A percentile compares a stretch with the other conserved stretches of the same genome.
Conservation (phyloP, 2,329 filamentous ascomycete genomes). For the Dothiorella sarmentorum region DNA sequence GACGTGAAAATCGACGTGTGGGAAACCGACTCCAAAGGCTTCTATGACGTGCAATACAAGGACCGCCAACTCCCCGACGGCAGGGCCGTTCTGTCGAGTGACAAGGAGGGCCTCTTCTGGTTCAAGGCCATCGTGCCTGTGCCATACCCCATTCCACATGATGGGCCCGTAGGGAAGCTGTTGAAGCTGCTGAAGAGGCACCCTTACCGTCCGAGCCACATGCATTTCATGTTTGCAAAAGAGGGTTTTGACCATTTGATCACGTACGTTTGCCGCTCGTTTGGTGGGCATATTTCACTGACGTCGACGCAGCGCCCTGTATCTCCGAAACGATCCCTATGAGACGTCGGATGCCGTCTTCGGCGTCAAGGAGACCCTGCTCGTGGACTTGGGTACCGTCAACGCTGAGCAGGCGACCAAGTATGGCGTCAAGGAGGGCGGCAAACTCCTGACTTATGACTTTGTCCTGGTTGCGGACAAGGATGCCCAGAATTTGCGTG, state of each 20-base stretch:
- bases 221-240: conserved; percentile 90
- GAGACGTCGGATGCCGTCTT: conserved; percentile 83
- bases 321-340: conserved; percentile 74
- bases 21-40: conserved; percentile 78
- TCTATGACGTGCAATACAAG: conserved; percentile 77
- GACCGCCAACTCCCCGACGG: conserved; percentile 62
- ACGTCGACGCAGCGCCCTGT: conserved; percentile 60
- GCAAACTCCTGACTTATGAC: conserved; percentile 64
- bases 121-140: conserved; percentile 83
- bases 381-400: conserved; percentile 61
- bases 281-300: background rate
- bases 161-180: conserved; percentile 71
- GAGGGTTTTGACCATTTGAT: conserved; percentile 74
- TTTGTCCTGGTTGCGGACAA: conserved; percentile 73
- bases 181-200: conserved; percentile 66
- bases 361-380: conserved; percentile 75
- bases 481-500: conserved; percentile 64
- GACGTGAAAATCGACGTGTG: conserved; percentile 76
- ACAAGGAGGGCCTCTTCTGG: conserved; percentile 73
- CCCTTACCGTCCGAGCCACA: conserved; percentile 71
- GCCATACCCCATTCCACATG: conserved; percentile 78
- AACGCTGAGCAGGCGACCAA: conserved; percentile 53
- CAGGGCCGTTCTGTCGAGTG: conserved; percentile 65
- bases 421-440: conserved; percentile 63
- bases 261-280: conserved; percentile 60